Conservation (phyloP, 2,329 filamentous ascomycete species). For the Aureobasidium namibiae region DNA sequence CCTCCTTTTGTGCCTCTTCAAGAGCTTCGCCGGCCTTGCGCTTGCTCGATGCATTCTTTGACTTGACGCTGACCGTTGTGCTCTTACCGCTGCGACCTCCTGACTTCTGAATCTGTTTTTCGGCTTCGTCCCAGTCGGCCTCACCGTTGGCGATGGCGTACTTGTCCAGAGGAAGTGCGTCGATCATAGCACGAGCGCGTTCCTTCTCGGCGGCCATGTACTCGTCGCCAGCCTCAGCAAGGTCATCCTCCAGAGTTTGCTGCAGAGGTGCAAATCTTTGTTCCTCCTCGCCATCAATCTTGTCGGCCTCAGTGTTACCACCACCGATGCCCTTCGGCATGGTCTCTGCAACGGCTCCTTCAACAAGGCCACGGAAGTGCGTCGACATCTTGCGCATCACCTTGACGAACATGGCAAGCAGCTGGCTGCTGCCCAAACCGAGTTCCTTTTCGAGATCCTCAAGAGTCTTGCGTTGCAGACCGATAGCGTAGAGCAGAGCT, state of each 20-base stretch:
- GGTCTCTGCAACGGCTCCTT: conserved; percentile 51
- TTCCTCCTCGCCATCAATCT: conserved; percentile 46
- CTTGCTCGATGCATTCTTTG: conserved; percentile 24
- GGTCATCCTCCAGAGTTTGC: conserved; percentile 66
- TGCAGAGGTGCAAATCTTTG: conserved; percentile 61
- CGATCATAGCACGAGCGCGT: conserved; percentile 81
- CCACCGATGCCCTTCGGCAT: conserved; percentile 41
- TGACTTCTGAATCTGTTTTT: conserved; percentile 58
- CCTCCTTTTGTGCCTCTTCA: conserved; percentile 28
- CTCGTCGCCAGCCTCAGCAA: conserved; percentile 75
- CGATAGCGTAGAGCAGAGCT: conserved; percentile 79
- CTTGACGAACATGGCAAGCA: conserved; percentile 96
- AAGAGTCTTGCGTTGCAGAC: conserved; percentile 82
- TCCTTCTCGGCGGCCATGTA: conserved; percentile 61
- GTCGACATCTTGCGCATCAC: conserved; percentile 78
- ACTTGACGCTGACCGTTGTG: conserved; percentile 62
- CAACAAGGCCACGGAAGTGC: conserved; percentile 67
- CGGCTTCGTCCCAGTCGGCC: conserved; percentile 52
- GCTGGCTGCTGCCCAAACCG: conserved; percentile 62
- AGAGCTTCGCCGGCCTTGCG: conserved; percentile 29
- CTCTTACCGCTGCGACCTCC: conserved; percentile 38
- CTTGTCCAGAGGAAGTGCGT: conserved; percentile 81
- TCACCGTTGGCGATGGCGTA: conserved; percentile 41
- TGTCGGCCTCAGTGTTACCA: conserved; percentile 50
- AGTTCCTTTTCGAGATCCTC: conserved; percentile 74